Base-by-base conservation (phyloP, 345 rosid genomes). In the Theobroma cacao region DNA sequence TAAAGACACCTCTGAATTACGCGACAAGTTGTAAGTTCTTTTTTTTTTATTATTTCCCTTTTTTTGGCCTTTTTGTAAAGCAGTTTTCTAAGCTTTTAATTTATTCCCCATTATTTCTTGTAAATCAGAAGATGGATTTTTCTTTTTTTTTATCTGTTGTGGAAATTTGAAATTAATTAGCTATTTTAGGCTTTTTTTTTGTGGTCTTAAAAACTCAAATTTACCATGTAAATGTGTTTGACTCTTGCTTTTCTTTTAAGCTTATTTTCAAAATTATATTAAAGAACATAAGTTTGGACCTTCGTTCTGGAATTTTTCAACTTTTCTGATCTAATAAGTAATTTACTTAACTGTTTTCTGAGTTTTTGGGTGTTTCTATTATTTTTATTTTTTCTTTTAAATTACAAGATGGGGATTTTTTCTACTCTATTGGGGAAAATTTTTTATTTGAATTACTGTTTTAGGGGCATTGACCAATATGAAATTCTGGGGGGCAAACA, bases 1-100 rank as follows among this genome's bases (percentile, higher is more conserved):
- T 4, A 93, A 87, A 56, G 98, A 93, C 78, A 93, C 98, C 72
- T 78, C 85, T 77, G 85, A 89, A 18, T 80, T 90, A 66, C 92
- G 94, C 18, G 90, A 89, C 2, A 91, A 90, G 78, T 85, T 93
- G 94, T 91, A 20, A 75, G 90, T 82, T 8, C 5, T 76, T 4
- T 22, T 1, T 60, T 22, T 24, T 63, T 72, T 31, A n/a, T n/a
- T n/a, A n/a, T 20, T 18, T 40, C 1, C 36, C 30, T 34, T 18
- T 33, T 52, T 48, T 65, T 41, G 14, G 10, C 34, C 7, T 2
- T 65, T 4, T 47, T 20, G n/a, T n/a, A n/a, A n/a, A n/a, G n/a
- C n/a, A n/a, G n/a, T n/a, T n/a, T n/a, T n/a, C n/a, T n/a, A n/a
- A n/a, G n/a, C n/a, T n/a, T n/a, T n/a, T n/a, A n/a, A n/a, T n/a